Evolutionary conservation across 1,139 yeast species (phyloP), one percentile per base, ranked within the genome.

Genomic region (Yamadazyma epiphylla): DNA sequence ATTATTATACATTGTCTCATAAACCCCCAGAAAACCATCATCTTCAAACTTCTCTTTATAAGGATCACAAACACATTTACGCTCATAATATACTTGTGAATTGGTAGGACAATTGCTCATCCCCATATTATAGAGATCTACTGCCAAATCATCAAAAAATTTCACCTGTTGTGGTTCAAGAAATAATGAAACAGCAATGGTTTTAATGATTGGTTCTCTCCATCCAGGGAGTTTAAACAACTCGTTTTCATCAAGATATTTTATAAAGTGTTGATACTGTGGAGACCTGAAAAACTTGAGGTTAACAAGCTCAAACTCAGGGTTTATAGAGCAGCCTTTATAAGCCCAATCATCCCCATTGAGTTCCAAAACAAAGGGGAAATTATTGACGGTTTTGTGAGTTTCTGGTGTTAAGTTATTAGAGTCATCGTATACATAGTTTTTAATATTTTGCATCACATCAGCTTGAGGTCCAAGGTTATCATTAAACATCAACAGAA

Each of bases 201-300:
- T 45, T 25, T 45, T 46, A 13, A 48, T 28, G 5, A 39, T 32
- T 5, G 46, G 40, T 23, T 48, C 53, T 16, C 47, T 32, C 53
- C 53, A 48, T 3, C 45, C 44, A 23, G 37, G 41, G 28, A 41
- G 44, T 26, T 39, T 37, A 13, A 44, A 25, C 9, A 50, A 40
- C 14, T 38, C 36, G 13, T 36, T 26, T 4, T 25, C 22, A 22
- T 45, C 50, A 5, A 48, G 20, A 25, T 33, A 33, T 16, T 45
- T 35, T 33, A 40, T 37, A 27, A 39, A 42, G 12, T 36, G 34
- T 16, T 25, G 29, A 26, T 43, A 45, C 26, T 34, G 38, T 5
- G 25, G 27, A 6, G 45, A 36, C 13, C 30, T 27, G 32, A 47
- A 37, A 17, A 46, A 37, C 10, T 31, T 27, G 2, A 45, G 25